These are phyloP conservation scores for Globisporangium yorkense DNA, from an alignment of 352 stramenopile genomes.

Conservation along the genomic window DNA sequence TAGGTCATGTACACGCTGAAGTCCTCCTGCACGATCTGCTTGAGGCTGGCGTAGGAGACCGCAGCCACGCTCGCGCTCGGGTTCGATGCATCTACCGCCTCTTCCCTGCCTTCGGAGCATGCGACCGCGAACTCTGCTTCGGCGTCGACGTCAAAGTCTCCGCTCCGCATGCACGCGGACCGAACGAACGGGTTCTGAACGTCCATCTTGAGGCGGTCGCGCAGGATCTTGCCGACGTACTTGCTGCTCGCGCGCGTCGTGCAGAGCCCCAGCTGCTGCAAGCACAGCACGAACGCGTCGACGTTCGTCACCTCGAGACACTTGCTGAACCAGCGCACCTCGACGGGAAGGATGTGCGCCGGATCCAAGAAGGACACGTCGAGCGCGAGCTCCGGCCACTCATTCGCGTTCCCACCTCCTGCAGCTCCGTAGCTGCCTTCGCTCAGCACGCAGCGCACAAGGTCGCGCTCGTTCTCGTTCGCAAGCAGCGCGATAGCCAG, in stretches of 20 bases:
- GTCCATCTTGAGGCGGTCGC: constrained; percentile 49
- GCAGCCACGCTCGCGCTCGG: not conserved
- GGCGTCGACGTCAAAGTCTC: constrained; percentile 1
- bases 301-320: constrained; percentile 47
- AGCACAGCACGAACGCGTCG: constrained; percentile 58
- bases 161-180: constrained; percentile 14
- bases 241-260: constrained; percentile 40
- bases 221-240: constrained; percentile 55
- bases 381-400: constrained; percentile 57
- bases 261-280: constrained; percentile 52
- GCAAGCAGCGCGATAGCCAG: constrained; percentile 52
- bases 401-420: constrained; percentile 12
- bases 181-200: constrained; percentile 33
- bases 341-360: constrained; percentile 38
- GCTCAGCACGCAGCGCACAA: constrained; percentile 31
- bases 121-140: not conserved
- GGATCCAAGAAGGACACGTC: constrained; percentile 50
- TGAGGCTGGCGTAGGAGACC: constrained; percentile 35
- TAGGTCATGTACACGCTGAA: constrained; percentile 36
- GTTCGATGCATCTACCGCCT: not conserved
- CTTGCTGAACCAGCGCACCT: constrained; percentile 46
- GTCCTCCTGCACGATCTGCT: constrained; percentile 45
- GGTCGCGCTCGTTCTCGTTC: constrained; percentile 55
- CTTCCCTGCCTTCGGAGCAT: not conserved
- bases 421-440: constrained; percentile 14